phyloP scores from a whole-genome alignment of 495 filamentous ascomycete species.

The Sordaria brevicollis region DNA sequence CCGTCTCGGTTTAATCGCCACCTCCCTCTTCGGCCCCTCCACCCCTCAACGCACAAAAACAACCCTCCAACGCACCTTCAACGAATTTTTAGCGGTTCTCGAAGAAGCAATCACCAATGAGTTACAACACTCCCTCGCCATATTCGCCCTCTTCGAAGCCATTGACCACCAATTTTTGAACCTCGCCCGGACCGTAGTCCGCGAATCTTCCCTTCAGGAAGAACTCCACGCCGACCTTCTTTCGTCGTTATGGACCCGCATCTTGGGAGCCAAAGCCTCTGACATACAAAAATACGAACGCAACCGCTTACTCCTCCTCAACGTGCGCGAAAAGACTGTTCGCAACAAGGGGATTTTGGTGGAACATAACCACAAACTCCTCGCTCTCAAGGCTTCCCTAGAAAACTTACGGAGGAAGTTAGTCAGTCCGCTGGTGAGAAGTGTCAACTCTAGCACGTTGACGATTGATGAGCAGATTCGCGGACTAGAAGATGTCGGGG shows the following conservation, averaged over 20 bases:
- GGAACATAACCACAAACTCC: constrained; percentile 70
- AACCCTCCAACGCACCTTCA: constrained; percentile 76
- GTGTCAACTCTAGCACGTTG: constrained; percentile 51
- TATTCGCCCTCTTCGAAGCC: constrained; percentile 76
- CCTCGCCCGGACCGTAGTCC: constrained; percentile 72
- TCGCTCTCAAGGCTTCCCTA: constrained; percentile 69
- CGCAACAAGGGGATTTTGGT: constrained; percentile 76
- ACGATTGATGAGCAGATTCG: constrained; percentile 74
- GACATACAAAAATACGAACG: constrained; percentile 79
- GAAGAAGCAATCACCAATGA: constrained; percentile 83
- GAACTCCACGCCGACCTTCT: constrained; percentile 69
- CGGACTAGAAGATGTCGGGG: constrained; percentile 68
- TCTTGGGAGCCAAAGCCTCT: constrained; percentile 60
- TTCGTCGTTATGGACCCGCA: constrained; percentile 71
- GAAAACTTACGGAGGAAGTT: constrained; percentile 69
- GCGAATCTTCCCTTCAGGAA: constrained; percentile 71
- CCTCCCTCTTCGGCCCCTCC: constrained; percentile 67
- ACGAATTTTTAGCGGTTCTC: constrained; percentile 74
- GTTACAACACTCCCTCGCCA: constrained; percentile 59
- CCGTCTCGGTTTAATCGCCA: constrained; percentile 51
- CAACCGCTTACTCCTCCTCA: constrained; percentile 64
- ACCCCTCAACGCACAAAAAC: constrained; percentile 65
- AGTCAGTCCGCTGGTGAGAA: constrained; percentile 68
- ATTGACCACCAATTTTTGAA: constrained; percentile 86
- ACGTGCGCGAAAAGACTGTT: constrained; percentile 70